phyloP scores from a whole-genome alignment of 371 early-diverging fungal species.

The Mucor circinelloides region DNA sequence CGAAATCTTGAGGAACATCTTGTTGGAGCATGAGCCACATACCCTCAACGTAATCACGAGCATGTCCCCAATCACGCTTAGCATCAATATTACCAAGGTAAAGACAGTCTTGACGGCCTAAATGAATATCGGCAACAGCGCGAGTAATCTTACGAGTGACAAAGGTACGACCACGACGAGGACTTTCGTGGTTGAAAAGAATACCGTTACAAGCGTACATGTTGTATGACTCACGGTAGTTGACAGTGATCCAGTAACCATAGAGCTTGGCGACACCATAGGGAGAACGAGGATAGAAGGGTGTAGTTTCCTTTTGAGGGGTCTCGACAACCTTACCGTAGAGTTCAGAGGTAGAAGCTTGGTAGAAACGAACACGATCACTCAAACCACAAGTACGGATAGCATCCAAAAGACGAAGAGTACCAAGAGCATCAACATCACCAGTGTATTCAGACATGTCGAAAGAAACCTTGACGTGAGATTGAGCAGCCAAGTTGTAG shows the following conservation, averaged over 20 bases:
- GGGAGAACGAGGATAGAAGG: conserved; percentile 87
- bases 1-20: conserved; percentile 80
- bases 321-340: conserved; percentile 84
- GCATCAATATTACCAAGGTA: conserved; percentile 86
- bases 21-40: conserved; percentile 92
- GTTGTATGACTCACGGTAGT: conserved; percentile 84
- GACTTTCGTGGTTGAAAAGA: conserved; percentile 87
- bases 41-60: conserved; percentile 84
- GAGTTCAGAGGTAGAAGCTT: conserved; percentile 83
- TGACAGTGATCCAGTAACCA: conserved; percentile 83
- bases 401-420: conserved; percentile 81
- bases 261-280: conserved; percentile 88
- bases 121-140: conserved; percentile 79
- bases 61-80: conserved; percentile 91
- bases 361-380: conserved; percentile 79
- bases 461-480: conserved; percentile 88
- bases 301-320: conserved; percentile 85
- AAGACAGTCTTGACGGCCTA: conserved; percentile 73
- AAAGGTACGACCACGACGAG: conserved; percentile 83
- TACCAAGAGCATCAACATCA: conserved; percentile 85
- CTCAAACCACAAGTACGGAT: conserved; percentile 79
- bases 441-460: conserved; percentile 91
- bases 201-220: conserved; percentile 89
- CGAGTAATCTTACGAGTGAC: conserved; percentile 86
- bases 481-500: conserved; percentile 81